A percentile compares a stretch with the other conserved stretches of the same genome.
These are phyloP conservation scores for Citrus medica DNA, from an alignment of 345 rosid species.

Conservation along the genomic window DNA sequence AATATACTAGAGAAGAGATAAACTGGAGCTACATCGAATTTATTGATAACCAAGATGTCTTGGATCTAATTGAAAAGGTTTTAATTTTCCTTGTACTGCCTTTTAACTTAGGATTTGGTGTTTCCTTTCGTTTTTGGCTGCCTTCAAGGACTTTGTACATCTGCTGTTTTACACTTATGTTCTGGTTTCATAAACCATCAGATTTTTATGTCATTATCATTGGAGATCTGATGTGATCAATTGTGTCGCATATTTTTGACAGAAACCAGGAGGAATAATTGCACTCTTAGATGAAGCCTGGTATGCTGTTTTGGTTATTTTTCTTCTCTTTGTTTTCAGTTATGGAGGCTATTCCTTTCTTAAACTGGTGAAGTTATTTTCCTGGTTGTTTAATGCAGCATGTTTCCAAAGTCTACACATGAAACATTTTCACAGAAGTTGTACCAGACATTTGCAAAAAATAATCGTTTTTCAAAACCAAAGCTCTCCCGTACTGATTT, in stretches of 20 bases:
- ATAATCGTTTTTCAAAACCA: constrained; percentile 84
- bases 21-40: constrained; percentile 91
- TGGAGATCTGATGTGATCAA: neutral
- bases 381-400: constrained; percentile 48
- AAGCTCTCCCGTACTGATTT: constrained; percentile 91
- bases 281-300: constrained; percentile 97
- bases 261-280: constrained; percentile 96
- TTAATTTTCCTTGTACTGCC: neutral
- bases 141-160: neutral
- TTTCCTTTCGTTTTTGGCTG: neutral
- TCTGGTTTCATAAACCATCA: neutral
- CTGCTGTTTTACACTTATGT: neutral
- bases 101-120: neutral
- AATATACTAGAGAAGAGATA: constrained; percentile 80
- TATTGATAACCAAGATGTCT: constrained; percentile 84
- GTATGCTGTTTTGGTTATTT: constrained; percentile 39
- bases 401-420: constrained; percentile 92
- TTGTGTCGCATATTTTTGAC: constrained; percentile 13
- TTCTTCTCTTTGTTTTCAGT: constrained; percentile 22
- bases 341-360: constrained; percentile 12
- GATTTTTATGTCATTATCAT: neutral
- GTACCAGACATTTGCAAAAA: constrained; percentile 77
- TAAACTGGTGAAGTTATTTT: constrained; percentile 13
- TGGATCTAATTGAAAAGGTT: constrained; percentile 87
- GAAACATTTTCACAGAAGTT: constrained; percentile 90